Percentiles rank a stretch among this genome's conserved stretches.
phyloP scores from a whole-genome alignment of 2,329 filamentous ascomycete genomes.

The Penicillium hesseltinei region DNA sequence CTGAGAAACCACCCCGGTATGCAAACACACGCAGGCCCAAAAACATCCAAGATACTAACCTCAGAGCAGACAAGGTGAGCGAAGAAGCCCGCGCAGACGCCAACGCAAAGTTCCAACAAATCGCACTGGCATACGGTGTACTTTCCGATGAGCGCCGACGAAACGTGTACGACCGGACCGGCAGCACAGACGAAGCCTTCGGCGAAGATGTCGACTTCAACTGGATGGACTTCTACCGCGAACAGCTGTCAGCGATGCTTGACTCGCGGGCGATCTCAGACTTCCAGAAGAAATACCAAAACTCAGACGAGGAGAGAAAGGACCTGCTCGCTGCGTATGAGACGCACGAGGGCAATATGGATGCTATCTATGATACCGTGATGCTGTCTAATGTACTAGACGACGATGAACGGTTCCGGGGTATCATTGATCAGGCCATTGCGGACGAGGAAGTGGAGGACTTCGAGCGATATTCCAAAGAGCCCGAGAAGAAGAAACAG shows the following conservation, averaged over 20 bases:
- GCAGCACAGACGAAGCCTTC: constrained; percentile 80
- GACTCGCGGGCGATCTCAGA: constrained; percentile 70
- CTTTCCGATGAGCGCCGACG: constrained; percentile 80
- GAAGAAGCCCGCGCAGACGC: constrained; percentile 68
- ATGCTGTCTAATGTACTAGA: constrained; percentile 82
- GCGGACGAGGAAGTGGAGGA: constrained; percentile 62
- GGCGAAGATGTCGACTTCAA: constrained; percentile 72
- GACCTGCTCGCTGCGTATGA: constrained; percentile 77
- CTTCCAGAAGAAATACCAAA: constrained; percentile 77
- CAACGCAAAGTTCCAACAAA: constrained; percentile 78
- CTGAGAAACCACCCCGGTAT: constrained; percentile 82
- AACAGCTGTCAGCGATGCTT: constrained; percentile 76
- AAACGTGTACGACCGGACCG: constrained; percentile 83
- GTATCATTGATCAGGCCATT: constrained; percentile 80
- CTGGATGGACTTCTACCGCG: constrained; percentile 86
- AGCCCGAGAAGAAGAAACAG: constrained; percentile 64
- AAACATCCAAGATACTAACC: constrained; percentile 20
- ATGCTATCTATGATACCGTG: constrained; percentile 72
- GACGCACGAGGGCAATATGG: constrained; percentile 70
- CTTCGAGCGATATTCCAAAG: constrained; percentile 68
- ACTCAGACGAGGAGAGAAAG: constrained; percentile 76
- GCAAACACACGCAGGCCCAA: constrained; percentile 9
- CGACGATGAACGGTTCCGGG: constrained; percentile 81
- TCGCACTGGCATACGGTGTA: constrained; percentile 91
- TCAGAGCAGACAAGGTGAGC: constrained; percentile 68